Conservation (phyloP, 2,329 filamentous ascomycete species). For the Pseudogymnoascus sp. region DNA sequence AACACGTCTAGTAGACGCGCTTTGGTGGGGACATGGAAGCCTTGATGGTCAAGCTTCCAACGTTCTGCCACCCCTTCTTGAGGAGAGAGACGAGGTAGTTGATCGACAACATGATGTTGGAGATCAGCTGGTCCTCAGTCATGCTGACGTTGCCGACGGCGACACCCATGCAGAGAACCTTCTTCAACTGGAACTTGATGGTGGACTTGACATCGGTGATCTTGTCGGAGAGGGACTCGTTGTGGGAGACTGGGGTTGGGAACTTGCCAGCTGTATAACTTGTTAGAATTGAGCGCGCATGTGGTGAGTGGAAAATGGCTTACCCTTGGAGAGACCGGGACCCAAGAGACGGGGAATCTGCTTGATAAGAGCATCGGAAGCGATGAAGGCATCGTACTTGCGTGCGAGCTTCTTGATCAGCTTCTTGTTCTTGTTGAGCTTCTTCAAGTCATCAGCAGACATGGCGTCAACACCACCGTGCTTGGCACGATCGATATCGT, state of each 20-base stretch:
- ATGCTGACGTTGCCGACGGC: slow-evolving; percentile 98
- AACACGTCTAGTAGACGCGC: slow-evolving; percentile 75
- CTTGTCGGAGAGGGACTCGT: slow-evolving; percentile 88
- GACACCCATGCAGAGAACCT: slow-evolving; percentile 99
- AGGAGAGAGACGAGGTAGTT: slow-evolving; percentile 99
- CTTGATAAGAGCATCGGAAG: slow-evolving; percentile 97
- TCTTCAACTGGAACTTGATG: slow-evolving; percentile 99
- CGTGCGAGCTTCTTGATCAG: slow-evolving; percentile 99
- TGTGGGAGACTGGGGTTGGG: slow-evolving; percentile 95
- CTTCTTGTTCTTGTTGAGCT: slow-evolving; percentile 99
- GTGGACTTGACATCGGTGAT: slow-evolving; percentile 99
- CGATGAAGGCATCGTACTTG: slow-evolving; percentile 99
- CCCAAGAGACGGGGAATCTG: slow-evolving; percentile 99
- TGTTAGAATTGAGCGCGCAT: slow-evolving; percentile 23
- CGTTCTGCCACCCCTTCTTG: slow-evolving; percentile 99
- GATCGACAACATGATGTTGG: slow-evolving; percentile 98
- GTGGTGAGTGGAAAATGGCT: slow-evolving; percentile 25
- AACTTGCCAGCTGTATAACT: slow-evolving; percentile 81
- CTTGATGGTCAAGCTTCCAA: slow-evolving; percentile 99
- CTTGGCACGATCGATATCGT: slow-evolving; percentile 99
- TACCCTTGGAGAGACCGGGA: slow-evolving; percentile 95
- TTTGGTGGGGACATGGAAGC: slow-evolving; percentile 98
- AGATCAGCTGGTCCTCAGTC: slow-evolving; percentile 90
- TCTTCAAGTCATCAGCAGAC: slow-evolving; percentile 98
- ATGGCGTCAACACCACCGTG: slow-evolving; percentile 98